Evolutionary conservation across 176 grass and related monocot genomes (phyloP).

Genomic region (Chrysopogon serrulatus): DNA sequence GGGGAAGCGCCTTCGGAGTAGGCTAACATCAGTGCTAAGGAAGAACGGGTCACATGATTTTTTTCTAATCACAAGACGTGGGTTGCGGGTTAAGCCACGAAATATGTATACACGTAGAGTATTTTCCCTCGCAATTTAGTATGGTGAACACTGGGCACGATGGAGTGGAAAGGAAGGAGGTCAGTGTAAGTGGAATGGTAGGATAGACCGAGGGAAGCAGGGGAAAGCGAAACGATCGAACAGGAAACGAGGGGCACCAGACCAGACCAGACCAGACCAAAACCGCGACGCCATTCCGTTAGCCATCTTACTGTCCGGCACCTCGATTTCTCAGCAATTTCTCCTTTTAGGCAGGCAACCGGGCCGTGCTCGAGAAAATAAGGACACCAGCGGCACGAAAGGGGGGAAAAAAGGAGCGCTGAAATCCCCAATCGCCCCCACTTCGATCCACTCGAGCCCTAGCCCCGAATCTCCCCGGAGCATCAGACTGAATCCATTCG

Average conservation of each 20-base stretch:
- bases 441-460: conserved; percentile 35
- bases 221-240: neutral
- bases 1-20: too few species aligned
- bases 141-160: too few species aligned
- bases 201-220: too few species aligned
- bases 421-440: conserved; percentile 20
- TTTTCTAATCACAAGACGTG: too few species aligned
- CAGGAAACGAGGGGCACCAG: neutral
- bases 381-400: neutral
- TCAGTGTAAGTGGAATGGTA: too few species aligned
- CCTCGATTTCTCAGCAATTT: conserved; percentile 26
- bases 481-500: neutral
- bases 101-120: too few species aligned
- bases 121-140: too few species aligned
- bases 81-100: too few species aligned
- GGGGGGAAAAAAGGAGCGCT: neutral
- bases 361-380: neutral
- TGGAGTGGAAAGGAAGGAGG: too few species aligned
- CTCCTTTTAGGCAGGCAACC: neutral
- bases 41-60: too few species aligned
- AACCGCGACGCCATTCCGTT: neutral
- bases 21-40: too few species aligned
- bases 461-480: neutral
- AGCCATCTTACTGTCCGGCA: neutral
- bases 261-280: too few species aligned